These are phyloP conservation scores for Thraustochytrium striatum DNA, from an alignment of 352 stramenopile species.

Conservation along the genomic window DNA sequence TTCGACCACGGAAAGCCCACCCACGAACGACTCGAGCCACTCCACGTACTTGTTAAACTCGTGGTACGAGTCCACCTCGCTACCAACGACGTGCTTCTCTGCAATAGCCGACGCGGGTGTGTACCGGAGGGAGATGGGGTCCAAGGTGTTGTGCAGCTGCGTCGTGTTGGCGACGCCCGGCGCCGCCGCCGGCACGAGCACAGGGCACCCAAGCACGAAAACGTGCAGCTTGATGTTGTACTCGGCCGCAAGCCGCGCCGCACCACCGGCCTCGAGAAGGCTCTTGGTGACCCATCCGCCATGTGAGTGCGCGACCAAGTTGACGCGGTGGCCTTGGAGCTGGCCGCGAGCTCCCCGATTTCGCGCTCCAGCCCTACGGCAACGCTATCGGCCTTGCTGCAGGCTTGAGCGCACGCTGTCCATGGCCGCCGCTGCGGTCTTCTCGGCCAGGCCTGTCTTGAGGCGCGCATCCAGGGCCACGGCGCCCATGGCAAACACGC, in stretches of 20 bases:
- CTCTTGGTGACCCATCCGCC: constrained; percentile 16
- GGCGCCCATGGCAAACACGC: not conserved
- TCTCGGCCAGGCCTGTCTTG: not conserved
- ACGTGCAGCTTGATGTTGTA: constrained; percentile 2
- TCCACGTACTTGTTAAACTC: no score
- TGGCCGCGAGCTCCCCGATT: not conserved
- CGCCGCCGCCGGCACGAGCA: not conserved
- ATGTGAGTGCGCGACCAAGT: constrained; percentile 31
- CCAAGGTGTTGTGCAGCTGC: constrained; percentile 23
- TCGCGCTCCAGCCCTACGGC: not conserved
- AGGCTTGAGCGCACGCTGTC: constrained; percentile 1
- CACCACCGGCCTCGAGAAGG: not conserved
- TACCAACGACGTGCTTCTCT: no score
- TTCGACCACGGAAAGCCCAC: no score
- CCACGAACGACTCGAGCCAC: no score
- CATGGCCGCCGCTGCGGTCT: not conserved
- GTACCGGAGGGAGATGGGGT: not conserved
- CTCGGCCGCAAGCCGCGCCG: not conserved
- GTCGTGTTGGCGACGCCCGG: not conserved
- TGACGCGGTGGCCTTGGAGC: not conserved
- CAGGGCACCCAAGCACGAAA: constrained; percentile 11
- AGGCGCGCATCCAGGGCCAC: constrained; percentile 20
- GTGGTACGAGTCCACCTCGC: no score
- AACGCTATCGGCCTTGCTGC: constrained; percentile 18
- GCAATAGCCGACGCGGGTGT: no score